Conservation (phyloP, 495 filamentous ascomycete species). For the Delitschia confertaspora region DNA sequence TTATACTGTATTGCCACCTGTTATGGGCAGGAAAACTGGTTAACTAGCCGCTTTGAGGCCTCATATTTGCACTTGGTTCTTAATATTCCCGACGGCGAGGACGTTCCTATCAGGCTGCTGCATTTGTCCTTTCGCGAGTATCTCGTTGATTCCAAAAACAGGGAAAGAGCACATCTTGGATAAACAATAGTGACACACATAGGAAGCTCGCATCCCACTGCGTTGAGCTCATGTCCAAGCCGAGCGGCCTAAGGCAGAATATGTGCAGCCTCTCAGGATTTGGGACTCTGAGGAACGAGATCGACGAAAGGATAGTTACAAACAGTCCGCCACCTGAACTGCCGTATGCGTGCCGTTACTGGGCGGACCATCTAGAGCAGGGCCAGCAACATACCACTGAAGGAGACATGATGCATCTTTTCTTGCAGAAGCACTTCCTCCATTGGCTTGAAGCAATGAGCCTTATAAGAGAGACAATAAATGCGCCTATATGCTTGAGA, state of each 20-base stretch:
- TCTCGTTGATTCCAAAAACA: slow-evolving; percentile 36
- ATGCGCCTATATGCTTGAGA: slow-evolving; percentile 1
- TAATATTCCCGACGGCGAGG: slow-evolving; percentile 28
- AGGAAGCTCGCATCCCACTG: slow-evolving; percentile 30
- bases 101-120: slow-evolving; percentile 34
- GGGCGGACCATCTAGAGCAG: slow-evolving; percentile 40
- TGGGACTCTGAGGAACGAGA: slow-evolving; percentile 23
- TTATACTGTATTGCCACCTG: background rate
- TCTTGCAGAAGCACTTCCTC: slow-evolving; percentile 40
- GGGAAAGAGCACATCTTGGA: slow-evolving; percentile 31
- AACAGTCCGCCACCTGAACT: slow-evolving; percentile 36
- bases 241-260: slow-evolving; percentile 30
- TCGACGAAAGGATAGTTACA: slow-evolving; percentile 37
- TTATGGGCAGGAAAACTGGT: background rate
- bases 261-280: slow-evolving; percentile 35
- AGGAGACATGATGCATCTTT: slow-evolving; percentile 26
- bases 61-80: slow-evolving; percentile 34
- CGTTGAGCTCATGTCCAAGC: slow-evolving; percentile 30
- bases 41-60: background rate
- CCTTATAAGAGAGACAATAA: slow-evolving; percentile 26
- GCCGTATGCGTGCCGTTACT: slow-evolving; percentile 35
- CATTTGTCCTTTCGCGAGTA: slow-evolving; percentile 49
- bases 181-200: slow-evolving; percentile 36
- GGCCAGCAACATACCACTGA: slow-evolving; percentile 26
- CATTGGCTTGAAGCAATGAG: slow-evolving; percentile 40